phyloP scores from a whole-genome alignment of 2,329 filamentous ascomycete species.

The Aspergillus spinulosporus region DNA sequence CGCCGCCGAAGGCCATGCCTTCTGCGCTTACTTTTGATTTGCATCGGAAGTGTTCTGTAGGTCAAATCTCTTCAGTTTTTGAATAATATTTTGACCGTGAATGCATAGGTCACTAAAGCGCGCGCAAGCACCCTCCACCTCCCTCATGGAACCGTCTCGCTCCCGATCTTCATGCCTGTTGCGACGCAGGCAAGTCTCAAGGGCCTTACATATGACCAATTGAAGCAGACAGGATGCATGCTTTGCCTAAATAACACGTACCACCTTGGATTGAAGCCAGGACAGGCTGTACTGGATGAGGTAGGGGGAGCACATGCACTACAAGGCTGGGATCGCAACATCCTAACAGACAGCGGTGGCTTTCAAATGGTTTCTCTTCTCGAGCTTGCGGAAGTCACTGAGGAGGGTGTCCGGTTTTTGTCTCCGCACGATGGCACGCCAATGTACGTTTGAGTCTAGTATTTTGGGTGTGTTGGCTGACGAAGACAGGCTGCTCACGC shows the following conservation, averaged over 20 bases:
- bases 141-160: constrained; percentile 84
- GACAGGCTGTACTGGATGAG: constrained; percentile 81
- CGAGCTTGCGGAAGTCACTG: constrained; percentile 88
- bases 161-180: constrained; percentile 98
- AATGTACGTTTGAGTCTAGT: constrained; percentile 55
- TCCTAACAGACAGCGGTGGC: constrained; percentile 72
- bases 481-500: constrained; percentile 67
- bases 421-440: constrained; percentile 92
- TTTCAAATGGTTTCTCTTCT: constrained; percentile 99
- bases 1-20: constrained; percentile 38
- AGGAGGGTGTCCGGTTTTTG: constrained; percentile 93
- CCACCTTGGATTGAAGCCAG: constrained; percentile 90
- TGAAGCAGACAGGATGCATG: constrained; percentile 84
- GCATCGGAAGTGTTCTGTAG: constrained; percentile 75
- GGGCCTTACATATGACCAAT: constrained; percentile 85
- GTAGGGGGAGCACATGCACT: constrained; percentile 91
- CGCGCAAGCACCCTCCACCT: constrained; percentile 84
- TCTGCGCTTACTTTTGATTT: constrained; percentile 77
- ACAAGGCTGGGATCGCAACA: constrained; percentile 93
- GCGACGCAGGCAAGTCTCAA: constrained; percentile 96
- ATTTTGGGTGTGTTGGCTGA: too few species aligned
- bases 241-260: constrained; percentile 98
- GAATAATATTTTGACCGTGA: neutral
- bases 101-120: constrained; percentile 79
- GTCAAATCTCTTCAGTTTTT: constrained; percentile 31